Evolutionary conservation across 2,329 filamentous ascomycete genomes (phyloP).

Genomic region (Lojkania enalia): DNA sequence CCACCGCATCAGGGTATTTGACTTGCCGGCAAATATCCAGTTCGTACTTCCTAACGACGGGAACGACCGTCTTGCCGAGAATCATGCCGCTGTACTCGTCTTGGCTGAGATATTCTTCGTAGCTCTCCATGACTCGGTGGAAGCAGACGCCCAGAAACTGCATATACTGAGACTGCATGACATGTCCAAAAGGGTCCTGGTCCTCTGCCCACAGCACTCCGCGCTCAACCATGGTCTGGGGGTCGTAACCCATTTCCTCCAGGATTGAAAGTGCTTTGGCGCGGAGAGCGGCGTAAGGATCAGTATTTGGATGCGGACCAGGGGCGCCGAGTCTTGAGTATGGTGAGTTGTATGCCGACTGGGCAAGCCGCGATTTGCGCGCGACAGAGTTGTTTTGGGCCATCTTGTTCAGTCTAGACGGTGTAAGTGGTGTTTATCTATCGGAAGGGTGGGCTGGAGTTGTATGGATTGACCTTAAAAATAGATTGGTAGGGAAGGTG

Average conservation of each 20-base stretch:
- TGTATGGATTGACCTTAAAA: too few species aligned
- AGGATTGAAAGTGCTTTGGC: conserved; percentile 14
- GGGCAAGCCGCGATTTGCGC: conserved; percentile 15
- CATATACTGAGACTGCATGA: conserved; percentile 22
- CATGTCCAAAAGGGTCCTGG: conserved; percentile 25
- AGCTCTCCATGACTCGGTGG: conserved; percentile 22
- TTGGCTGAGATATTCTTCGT: conserved; percentile 17
- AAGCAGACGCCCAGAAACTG: conserved; percentile 16
- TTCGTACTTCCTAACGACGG: conserved; percentile 18
- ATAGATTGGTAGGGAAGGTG: too few species aligned
- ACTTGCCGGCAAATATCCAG: conserved; percentile 19
- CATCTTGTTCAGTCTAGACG: background rate
- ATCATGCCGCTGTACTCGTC: conserved; percentile 22
- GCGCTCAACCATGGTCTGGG: conserved; percentile 22
- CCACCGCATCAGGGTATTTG: conserved; percentile 22
- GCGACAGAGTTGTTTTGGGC: conserved; percentile 4
- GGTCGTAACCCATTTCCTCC: conserved; percentile 22
- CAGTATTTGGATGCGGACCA: conserved; percentile 16
- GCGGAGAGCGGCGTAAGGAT: conserved; percentile 17
- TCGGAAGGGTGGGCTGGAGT: too few species aligned
- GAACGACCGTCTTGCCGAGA: conserved; percentile 13
- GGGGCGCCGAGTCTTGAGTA: conserved; percentile 15
- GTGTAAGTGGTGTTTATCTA: background rate
- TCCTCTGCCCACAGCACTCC: conserved; percentile 24
- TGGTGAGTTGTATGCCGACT: conserved; percentile 25